Evolutionary conservation across 371 early-diverging fungal genomes (phyloP).

Genomic region (Mucor piriformis): DNA sequence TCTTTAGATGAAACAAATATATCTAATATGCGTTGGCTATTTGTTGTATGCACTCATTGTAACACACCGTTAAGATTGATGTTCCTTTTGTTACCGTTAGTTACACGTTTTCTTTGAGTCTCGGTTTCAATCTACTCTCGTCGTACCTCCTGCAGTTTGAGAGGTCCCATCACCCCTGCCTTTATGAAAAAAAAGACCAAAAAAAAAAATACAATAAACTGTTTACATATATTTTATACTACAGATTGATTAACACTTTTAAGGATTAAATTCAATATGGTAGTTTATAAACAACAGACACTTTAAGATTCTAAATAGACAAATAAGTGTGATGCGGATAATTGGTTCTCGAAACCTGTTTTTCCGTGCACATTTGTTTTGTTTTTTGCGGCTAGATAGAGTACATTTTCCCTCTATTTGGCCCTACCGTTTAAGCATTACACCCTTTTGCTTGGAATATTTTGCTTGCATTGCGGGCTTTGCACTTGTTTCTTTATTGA

Average conservation of each 20-base stretch:
- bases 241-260: background rate
- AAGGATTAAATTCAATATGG: background rate
- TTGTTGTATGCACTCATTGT: background rate
- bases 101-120: background rate
- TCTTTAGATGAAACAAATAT: slow-evolving; percentile 4
- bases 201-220: background rate
- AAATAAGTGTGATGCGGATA: background rate
- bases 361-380: background rate
- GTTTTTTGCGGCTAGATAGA: background rate
- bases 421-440: too few species aligned
- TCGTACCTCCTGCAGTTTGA: background rate
- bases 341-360: background rate
- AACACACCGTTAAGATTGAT: background rate
- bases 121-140: background rate
- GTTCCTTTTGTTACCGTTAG: background rate
- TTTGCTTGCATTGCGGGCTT: background rate
- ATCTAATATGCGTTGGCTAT: background rate
- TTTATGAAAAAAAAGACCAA: background rate
- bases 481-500: background rate
- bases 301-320: background rate
- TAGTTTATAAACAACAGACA: background rate
- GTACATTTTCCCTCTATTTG: too few species aligned
- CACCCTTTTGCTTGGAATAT: background rate
- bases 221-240: background rate
- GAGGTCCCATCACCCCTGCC: slow-evolving; percentile 4